Conservation (phyloP, 1,139 yeast genomes). For the Suhomyces guaymorum region DNA sequence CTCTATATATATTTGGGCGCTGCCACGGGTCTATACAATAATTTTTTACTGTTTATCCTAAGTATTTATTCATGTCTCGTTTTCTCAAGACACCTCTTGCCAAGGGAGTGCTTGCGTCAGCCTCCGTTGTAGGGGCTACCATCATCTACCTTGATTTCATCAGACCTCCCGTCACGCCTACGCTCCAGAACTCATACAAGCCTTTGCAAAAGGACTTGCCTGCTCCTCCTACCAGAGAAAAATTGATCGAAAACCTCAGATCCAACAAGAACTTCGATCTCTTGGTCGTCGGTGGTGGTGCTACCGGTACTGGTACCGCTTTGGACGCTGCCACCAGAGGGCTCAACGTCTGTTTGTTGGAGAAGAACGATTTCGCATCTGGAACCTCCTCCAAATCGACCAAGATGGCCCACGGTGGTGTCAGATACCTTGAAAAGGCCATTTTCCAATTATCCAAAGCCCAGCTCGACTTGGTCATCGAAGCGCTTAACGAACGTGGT, state of each 20-base stretch:
- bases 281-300: slow-evolving; percentile 91
- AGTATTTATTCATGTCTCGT: slow-evolving; percentile 16
- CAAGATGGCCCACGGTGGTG: slow-evolving; percentile 98
- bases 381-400: slow-evolving; percentile 96
- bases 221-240: slow-evolving; percentile 36
- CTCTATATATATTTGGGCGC: not conserved
- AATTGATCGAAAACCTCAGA: slow-evolving; percentile 35
- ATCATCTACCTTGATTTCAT: slow-evolving; percentile 47
- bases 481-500: slow-evolving; percentile 90
- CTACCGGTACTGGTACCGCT: slow-evolving; percentile 93
- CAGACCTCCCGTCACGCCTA: slow-evolving; percentile 35
- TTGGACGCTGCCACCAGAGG: slow-evolving; percentile 92
- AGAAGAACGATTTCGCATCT: slow-evolving; percentile 84
- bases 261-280: slow-evolving; percentile 66
- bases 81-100: slow-evolving; percentile 33
- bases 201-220: slow-evolving; percentile 39
- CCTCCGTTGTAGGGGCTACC: slow-evolving; percentile 39
- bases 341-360: slow-evolving; percentile 81
- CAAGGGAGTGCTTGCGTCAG: slow-evolving; percentile 19
- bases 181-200: slow-evolving; percentile 32
- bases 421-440: slow-evolving; percentile 92
- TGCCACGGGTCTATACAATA: too few species aligned
- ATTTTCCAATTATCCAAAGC: slow-evolving; percentile 87
- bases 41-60: too few species aligned
- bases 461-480: slow-evolving; percentile 89